These are phyloP conservation scores for Fraxinus greggii DNA, from an alignment of 305 asterid genomes.

Conservation along the genomic window DNA sequence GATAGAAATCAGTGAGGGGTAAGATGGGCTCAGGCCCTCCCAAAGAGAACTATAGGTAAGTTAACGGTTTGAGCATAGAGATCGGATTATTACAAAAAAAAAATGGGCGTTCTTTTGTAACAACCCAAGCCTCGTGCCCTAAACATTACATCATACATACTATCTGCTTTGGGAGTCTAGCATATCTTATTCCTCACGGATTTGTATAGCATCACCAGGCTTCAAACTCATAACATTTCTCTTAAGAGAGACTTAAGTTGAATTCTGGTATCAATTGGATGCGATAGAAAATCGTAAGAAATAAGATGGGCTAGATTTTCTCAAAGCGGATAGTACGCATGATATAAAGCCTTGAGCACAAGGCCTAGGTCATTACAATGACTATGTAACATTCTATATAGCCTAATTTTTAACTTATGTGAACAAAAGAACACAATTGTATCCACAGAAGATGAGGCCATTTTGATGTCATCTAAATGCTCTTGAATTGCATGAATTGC, in stretches of 20 bases:
- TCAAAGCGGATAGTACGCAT: background rate
- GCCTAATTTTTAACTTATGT: background rate
- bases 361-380: background rate
- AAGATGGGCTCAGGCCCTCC: background rate
- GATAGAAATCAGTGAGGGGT: background rate
- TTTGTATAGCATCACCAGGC: background rate
- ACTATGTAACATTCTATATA: background rate
- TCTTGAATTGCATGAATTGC: background rate
- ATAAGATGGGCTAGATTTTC: background rate
- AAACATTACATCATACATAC: background rate
- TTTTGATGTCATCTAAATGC: background rate
- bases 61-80: background rate
- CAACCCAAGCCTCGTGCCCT: background rate
- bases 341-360: background rate
- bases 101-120: too few relatives aligned
- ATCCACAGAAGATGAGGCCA: background rate
- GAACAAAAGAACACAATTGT: background rate
- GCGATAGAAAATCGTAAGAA: too few relatives aligned
- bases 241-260: background rate
- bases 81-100: background rate
- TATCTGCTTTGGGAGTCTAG: background rate
- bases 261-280: too few relatives aligned
- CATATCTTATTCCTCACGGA: background rate
- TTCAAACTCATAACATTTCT: background rate
- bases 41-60: background rate